These are phyloP conservation scores for Phytophthora tentaculata DNA, from an alignment of 352 stramenopile species.

Conservation along the genomic window DNA sequence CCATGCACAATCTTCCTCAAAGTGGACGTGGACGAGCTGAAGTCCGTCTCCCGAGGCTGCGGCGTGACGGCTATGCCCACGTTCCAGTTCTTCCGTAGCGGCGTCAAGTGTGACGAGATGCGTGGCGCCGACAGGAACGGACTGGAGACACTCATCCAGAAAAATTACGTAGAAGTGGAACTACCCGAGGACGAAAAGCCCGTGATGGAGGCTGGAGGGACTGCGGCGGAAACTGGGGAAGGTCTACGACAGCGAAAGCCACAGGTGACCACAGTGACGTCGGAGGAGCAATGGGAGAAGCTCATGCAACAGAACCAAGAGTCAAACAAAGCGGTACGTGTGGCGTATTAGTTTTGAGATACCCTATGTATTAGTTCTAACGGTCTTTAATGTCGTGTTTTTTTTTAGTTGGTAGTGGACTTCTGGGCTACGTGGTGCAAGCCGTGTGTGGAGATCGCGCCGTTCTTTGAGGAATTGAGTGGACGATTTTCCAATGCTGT, in stretches of 20 bases:
- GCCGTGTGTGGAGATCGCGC: constrained; percentile 80
- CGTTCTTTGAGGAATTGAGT: constrained; percentile 80
- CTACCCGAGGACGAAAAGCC: constrained; percentile 70
- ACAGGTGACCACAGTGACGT: constrained; percentile 51
- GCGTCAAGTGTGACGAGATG: constrained; percentile 89
- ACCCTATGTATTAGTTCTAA: constrained; percentile 3
- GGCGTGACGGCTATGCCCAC: constrained; percentile 94
- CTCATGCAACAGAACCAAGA: constrained; percentile 56
- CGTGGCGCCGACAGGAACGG: constrained; percentile 78
- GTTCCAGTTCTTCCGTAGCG: constrained; percentile 95
- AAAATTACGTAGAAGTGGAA: constrained; percentile 83
- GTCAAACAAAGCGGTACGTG: constrained; percentile 51
- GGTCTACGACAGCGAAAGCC: constrained; percentile 71
- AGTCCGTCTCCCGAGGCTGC: constrained; percentile 48
- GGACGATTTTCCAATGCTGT: constrained; percentile 50
- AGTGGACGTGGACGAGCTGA: constrained; percentile 89
- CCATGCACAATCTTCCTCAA: constrained; percentile 88
- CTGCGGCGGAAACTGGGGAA: constrained; percentile 11
- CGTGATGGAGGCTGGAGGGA: constrained; percentile 1
- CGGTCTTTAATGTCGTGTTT: not conserved
- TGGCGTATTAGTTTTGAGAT: not conserved
- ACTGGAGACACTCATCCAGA: constrained; percentile 69
- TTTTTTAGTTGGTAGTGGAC: constrained; percentile 78
- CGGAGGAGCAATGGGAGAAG: constrained; percentile 60
- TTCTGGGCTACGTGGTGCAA: constrained; percentile 90